Evolutionary conservation across 768 basidiomycete species (phyloP), one percentile per base, ranked within the genome.

Genomic region (Boletus tomentosulus): DNA sequence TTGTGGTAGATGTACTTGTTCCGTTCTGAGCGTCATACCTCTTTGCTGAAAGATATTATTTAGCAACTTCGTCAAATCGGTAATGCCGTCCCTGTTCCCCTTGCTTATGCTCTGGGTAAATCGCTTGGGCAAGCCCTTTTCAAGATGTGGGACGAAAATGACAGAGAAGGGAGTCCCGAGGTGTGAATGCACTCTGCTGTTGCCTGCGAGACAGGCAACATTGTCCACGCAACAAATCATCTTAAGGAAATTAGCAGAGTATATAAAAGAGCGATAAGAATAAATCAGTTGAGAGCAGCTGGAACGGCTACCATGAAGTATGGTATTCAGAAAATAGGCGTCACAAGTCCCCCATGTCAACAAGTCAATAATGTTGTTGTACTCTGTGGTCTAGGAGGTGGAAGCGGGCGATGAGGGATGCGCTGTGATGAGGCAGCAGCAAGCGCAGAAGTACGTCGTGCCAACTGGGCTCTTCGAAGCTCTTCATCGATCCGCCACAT

Each of bases 401-500:
- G 61, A 37, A 65, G 45, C 9, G 66, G 70, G 7, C 68, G 68
- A 30, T 70, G 68, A 34, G 68, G 68, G 22, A 70, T 70, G 38
- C 68, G 70, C 35, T 70, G 68, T 11, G 68, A 70, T 7, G 69
- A 70, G 25, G 69, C 68, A 2, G 58, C 66, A 28, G 59, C 69
- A 42, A 71, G 66, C 16, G 70, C 69, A 12, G 65, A 73, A 38
- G 63, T 55, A 41, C 65, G 66, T 37, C 59, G 61, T n/a, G 59
- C 69, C 30, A 74, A 57, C 43, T 85, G 81, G 6, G 78, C 76
- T 44, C 81, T 78, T n/a, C 86, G 75, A 12, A 92, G 79, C 59
- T 90, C 89, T 67, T 89, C 87, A 69, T 92, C 89, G 28, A 92
- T 87, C 35, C 83, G 81, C 89, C 89, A 91, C 87, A 91, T 90